Evolutionary conservation across 1,284 basidiomycete genomes (phyloP), one percentile per base, ranked within the genome.

Genomic region (Puccinia polysora): DNA sequence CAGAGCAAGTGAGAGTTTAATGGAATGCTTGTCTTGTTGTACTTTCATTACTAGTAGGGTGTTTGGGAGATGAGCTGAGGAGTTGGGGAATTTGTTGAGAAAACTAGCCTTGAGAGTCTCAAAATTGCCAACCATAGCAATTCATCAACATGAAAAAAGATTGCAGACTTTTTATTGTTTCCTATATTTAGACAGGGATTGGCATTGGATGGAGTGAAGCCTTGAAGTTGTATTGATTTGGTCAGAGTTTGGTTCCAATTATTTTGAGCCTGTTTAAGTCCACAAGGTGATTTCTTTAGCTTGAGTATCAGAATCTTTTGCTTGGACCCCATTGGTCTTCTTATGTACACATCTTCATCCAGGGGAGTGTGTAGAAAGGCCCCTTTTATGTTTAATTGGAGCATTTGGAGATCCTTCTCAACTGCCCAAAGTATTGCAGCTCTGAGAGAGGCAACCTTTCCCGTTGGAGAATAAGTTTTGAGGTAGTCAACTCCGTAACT

Each of bases 311-410:
- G 12, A 4, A 6, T 32, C 10, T 28, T 34, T 58, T 6, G 15
- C 14, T 58, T 32, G 8, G 20, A 28, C 12, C 79, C 80, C 1
- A 76, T 76, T 0, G 80, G 80, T 0, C 78, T 76, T 28, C 76
- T 72, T 76, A 81, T 78, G 74, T 81, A 83, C 36, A 83, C 77
- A 0, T 78, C 76, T 56, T 83, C 81, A 0, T 82, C 77, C 0
- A 85, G 78, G 0, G 77, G 45, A 0, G 81, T 81, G 75, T 84
- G 81, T 0, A 83, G 77, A 70, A 80, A 84, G 0, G 81, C 82
- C 0, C 76, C 76, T 30, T 81, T 81, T 55, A 84, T 77, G 73
- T 84, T 80, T 23, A 83, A 78, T 47, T 82, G 80, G 50, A 82
- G 77, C 0, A 83, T 58, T 40, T 81, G 77, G 20, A 74, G 75